Percentiles rank a stretch among this genome's conserved stretches.
These are phyloP conservation scores for Phytophthora citricola DNA, from an alignment of 352 stramenopile species.

Conservation along the genomic window DNA sequence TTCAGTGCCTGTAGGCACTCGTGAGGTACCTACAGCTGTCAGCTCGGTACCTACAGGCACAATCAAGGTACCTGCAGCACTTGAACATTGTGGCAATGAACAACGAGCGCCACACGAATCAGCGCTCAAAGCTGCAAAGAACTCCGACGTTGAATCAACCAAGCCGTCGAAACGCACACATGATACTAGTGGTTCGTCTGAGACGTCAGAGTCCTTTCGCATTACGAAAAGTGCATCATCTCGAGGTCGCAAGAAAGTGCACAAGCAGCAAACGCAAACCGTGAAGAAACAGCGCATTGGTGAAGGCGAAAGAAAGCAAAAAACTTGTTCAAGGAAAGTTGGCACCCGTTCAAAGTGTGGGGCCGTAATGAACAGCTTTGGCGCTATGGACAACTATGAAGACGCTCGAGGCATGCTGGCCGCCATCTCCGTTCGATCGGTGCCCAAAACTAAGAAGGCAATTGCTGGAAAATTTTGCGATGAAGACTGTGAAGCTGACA, in stretches of 20 bases:
- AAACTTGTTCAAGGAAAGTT: too few relatives aligned
- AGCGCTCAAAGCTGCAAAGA: background rate
- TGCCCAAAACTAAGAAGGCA: constrained; percentile 9
- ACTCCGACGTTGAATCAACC: background rate
- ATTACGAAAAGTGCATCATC: background rate
- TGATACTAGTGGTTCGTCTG: background rate
- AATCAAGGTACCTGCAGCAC: background rate
- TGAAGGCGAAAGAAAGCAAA: too few relatives aligned
- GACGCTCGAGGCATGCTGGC: background rate
- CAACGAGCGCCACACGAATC: background rate
- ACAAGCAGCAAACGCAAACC: too few relatives aligned
- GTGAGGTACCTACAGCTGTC: background rate
- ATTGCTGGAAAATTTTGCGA: constrained; percentile 6
- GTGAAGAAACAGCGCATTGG: too few relatives aligned
- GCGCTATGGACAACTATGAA: background rate
- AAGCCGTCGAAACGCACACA: background rate
- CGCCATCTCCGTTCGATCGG: background rate
- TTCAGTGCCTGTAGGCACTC: background rate
- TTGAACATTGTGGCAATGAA: background rate
- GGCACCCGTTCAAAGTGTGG: background rate
- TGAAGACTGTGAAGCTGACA: background rate
- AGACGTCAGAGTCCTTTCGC: constrained; percentile 5
- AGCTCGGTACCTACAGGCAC: background rate
- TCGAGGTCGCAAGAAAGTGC: background rate
- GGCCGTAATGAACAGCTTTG: background rate